Base-by-base conservation (phyloP, 106 monocot genomes). In the Ottelia alismoides region DNA sequence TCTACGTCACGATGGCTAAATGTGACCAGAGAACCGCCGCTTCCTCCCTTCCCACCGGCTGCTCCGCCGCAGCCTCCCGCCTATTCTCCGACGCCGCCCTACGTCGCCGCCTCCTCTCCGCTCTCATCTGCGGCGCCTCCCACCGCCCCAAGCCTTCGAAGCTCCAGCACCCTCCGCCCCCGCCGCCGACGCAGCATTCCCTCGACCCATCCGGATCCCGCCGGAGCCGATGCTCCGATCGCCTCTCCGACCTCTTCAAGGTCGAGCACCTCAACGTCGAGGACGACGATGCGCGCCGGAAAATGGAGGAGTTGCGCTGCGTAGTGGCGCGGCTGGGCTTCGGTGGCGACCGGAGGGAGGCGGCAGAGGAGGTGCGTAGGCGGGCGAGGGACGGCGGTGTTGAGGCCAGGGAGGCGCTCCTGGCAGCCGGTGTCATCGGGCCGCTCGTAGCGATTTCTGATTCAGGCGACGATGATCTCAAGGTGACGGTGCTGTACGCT, bases 381-480 rank as follows among this genome's bases (percentile, higher is more conserved):
- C 60, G 84, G 30, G 78, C 94, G 21, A 96, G 74, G 71, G 78
- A 76, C 53, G n/a, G n/a, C n/a, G 73, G 82, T 23, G 25, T 56
- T 0, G 72, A 66, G 17, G 74, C 76, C 24, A 70, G 94, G 64
- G 65, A 74, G 76, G 72, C 66, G 20, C 56, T 89, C 10, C 76
- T 82, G 14, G 70, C 77, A 78, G 82, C 85, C 28, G 96, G 96
- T 1, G 76, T 76, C 1, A 79, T 89, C 28, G 76, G 88, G 47
- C 66, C 79, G 0, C 73, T 88, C 27, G 67, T 89, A n/a, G 65
- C 49, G 73, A 61, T 88, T 11, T 52, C 45, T 30, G 61, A 49
- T 30, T 69, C 55, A 25, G 26, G 10, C 22, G 75, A 73, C 21
- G 18, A 28, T 11, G 71, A 73, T 10, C 24, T 64, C 29, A 70